phyloP scores from a whole-genome alignment of 2,329 filamentous ascomycete genomes.

The Fusarium sacchari region DNA sequence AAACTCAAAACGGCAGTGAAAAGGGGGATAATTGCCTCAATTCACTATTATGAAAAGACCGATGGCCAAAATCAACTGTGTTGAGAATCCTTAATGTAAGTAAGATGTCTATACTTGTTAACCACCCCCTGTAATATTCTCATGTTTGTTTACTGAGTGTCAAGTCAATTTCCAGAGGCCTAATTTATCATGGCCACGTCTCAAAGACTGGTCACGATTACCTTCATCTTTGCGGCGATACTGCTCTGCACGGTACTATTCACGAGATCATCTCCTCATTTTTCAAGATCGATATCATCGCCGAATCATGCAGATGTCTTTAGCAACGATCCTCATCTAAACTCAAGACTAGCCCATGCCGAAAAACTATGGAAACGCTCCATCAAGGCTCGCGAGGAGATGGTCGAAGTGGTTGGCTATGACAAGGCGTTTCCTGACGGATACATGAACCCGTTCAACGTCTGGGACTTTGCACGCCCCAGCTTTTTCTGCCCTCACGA shows the following conservation, averaged over 20 bases:
- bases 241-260: not conserved
- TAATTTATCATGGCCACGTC: not conserved
- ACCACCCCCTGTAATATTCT: not conserved
- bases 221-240: not conserved
- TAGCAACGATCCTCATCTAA: not conserved
- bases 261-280: not conserved
- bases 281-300: accelerated
- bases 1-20: not conserved
- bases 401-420: not conserved
- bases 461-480: slow-evolving; percentile 1
- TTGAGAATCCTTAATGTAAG: too few species aligned
- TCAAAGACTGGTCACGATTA: not conserved
- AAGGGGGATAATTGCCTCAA: not conserved
- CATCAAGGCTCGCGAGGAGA: not conserved
- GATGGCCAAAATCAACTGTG: accelerated
- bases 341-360: not conserved
- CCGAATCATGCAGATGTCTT: not conserved
- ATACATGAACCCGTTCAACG: not conserved
- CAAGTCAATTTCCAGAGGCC: not conserved
- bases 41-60: accelerated
- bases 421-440: not conserved
- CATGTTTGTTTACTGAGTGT: not conserved
- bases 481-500: not conserved
- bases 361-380: not conserved
- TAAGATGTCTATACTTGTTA: not conserved